These are phyloP conservation scores for Apostasia ramifera DNA, from an alignment of 106 monocot genomes.

Conservation along the genomic window DNA sequence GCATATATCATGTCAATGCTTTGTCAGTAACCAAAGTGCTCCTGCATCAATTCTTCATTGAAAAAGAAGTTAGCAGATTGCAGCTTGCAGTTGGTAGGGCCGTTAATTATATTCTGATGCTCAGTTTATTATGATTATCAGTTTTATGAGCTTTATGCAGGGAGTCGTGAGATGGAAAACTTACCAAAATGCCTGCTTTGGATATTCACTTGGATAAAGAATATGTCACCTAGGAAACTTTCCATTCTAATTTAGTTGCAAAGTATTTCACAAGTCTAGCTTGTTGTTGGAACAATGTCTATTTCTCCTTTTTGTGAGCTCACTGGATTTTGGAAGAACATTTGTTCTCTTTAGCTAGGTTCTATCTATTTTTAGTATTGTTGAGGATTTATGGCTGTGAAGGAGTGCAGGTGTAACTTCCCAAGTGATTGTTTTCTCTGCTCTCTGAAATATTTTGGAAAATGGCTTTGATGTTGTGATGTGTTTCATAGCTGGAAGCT, in stretches of 20 bases:
- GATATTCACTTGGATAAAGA: not conserved
- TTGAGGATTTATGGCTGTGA: not conserved
- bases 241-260: not conserved
- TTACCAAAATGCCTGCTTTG: not conserved
- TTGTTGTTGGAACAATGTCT: not conserved
- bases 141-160: not conserved
- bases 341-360: not conserved
- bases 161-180: not conserved
- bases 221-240: not conserved
- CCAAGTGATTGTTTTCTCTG: not conserved
- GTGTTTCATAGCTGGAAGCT: not conserved
- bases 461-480: not conserved
- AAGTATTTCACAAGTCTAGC: not conserved
- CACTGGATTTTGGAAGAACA: not conserved
- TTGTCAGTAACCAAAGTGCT: no score
- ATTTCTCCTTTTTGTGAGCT: not conserved
- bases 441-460: not conserved
- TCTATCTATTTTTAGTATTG: not conserved
- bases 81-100: not conserved
- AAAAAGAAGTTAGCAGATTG: no score
- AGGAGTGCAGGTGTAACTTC: not conserved
- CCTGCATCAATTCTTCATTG: no score
- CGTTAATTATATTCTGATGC: conserved; percentile 5
- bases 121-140: not conserved
- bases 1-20: no score